Evolutionary conservation across 148 eudicot genomes (phyloP), one percentile per base, ranked within the genome.

Genomic region (Euryodendron excelsum): DNA sequence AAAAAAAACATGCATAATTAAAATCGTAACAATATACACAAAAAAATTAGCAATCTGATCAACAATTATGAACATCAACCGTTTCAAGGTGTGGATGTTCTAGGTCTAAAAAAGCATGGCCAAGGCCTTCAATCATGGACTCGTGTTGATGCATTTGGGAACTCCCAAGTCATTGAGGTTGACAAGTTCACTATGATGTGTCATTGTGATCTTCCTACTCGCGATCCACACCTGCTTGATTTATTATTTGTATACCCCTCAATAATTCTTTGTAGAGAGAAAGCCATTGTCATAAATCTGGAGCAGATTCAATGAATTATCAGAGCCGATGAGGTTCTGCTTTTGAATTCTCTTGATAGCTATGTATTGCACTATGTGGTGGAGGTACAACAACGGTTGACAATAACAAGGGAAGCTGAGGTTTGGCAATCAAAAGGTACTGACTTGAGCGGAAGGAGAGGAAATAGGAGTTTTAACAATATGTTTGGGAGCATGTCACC

Each of bases 241-340:
- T 97, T 97, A 0, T 73, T 94, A 15, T 94, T 94, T 72, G 96
- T 91, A 48, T 94, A 94, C 66, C 98, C 98, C 0, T 92, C 98
- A 0, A 91, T 97, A n/a, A 94, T 94, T 28, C 93, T 94, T 31
- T 97, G 97, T 1, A 84, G 98, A 87, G 98, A 92, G 86, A 92
- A 92, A 79, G 98, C 98, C 17, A 92, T 94, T 36, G 97, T 94
- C 73, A 93, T 92, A 17, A 94, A 92, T 83, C 80, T 94, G 68
- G 98, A 94, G 90, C 98, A 94, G 81, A 94, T 94, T 75, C 89
- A 97, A 8, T 94, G 98, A 78, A 93, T 94, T 36, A 94, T 94
- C 56, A 94, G 96, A 37, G 97, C 98, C 34, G 98, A 94, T 77
- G 98, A 94, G 88, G 98, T 92, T 65, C 81, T 92, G 69, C 91